Conservation (phyloP, 2,329 filamentous ascomycete species). For the Teratosphaeria zuluensis region DNA sequence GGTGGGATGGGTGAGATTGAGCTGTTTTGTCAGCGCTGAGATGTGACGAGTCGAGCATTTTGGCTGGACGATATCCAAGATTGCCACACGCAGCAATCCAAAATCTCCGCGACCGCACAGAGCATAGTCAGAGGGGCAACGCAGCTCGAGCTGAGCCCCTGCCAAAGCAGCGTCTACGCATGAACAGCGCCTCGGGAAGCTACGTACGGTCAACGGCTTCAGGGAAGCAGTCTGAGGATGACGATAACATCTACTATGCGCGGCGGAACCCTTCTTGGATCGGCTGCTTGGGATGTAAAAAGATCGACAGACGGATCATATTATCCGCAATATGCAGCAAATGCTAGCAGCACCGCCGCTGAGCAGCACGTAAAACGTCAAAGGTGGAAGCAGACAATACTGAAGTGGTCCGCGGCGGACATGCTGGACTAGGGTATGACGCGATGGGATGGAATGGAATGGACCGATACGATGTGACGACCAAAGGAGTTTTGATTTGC, state of each 20-base stretch:
- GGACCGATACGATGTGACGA: neutral
- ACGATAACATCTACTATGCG: neutral
- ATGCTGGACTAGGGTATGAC: neutral
- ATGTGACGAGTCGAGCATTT: neutral
- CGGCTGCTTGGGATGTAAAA: neutral
- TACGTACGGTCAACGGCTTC: neutral
- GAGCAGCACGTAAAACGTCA: neutral
- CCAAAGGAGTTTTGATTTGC: neutral
- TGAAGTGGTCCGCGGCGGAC: neutral
- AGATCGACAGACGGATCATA: neutral
- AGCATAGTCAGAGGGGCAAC: neutral
- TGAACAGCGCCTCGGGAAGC: neutral
- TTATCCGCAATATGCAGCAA: neutral
- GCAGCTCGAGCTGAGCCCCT: neutral
- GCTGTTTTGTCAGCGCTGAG: slow-evolving; percentile 59
- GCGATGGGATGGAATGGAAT: neutral
- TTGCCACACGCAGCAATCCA: neutral
- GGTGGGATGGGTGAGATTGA: slow-evolving; percentile 73
- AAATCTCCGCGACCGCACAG: neutral
- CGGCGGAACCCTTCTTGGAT: neutral
- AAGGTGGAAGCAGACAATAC: neutral
- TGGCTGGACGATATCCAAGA: neutral
- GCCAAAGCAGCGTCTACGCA: too few relatives aligned
- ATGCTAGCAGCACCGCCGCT: neutral
- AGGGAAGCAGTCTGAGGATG: neutral